Base-by-base conservation (phyloP, 2,329 filamentous ascomycete genomes). In the Chaetomium sp. region DNA sequence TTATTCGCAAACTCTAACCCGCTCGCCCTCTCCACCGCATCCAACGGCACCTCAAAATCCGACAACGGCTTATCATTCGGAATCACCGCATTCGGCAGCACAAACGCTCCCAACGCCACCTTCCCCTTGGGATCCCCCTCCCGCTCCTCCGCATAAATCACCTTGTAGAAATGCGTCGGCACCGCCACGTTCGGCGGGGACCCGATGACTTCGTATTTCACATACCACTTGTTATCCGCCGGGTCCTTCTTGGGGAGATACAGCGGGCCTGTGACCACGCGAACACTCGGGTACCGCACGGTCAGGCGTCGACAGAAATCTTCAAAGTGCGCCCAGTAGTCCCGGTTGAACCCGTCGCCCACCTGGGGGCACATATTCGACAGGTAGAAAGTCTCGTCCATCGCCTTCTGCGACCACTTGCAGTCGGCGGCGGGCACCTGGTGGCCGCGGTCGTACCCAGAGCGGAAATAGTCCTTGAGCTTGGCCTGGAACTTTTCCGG, bases 321-420 rank as follows among this genome's bases (percentile, higher is more conserved):
- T 75, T 99, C 94, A 63, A 99, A 91, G 71, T 99, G 94, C 40
- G 94, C 88, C 94, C 94, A 99, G 81, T 99, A 99, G 75, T 99
- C 94, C 51, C 94, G 82, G 76, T 99, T 99, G 79, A 99, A 99
- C 57, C 94, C 94, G 69, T 96, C 90, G 63, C 94, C 94, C 35
- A 99, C 94, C 75, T 99, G 94, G 36, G 94, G 94, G 69, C 91
- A 96, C 91, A 99, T 99, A 76, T 99, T 99, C 69, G 81, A 87
- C 54, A 99, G 80, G 67, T 84, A 86, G 69, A 99, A 99, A 2
- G 94, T 99, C 56, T 89, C 89, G 73, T 99, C 85, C 90, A 99
- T 96, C 61, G 94, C 91, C 38, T 81, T 72, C 73, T 99, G 94
- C 60, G 85, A 89, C 91, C 94, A 99, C 75, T 95, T 95, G 55